Percentiles rank a stretch among this genome's conserved stretches.
phyloP scores from a whole-genome alignment of 345 rosid species.

The Chamaenerion angustifolium region DNA sequence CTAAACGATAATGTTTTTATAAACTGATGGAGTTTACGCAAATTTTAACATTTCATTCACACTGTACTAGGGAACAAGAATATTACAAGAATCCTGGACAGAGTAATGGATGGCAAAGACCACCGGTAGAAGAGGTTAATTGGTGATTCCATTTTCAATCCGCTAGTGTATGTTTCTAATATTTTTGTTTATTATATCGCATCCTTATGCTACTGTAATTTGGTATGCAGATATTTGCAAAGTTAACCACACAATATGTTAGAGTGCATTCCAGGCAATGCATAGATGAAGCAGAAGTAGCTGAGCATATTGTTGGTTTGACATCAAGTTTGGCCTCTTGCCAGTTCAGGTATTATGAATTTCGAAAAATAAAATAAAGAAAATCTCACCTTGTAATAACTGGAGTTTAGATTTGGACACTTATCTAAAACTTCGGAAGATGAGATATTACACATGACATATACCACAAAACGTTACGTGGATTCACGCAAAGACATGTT shows the following conservation, averaged over 20 bases:
- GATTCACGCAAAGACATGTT: too few species aligned
- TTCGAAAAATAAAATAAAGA: too few species aligned
- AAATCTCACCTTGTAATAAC: too few species aligned
- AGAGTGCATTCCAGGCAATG: slow-evolving; percentile 78
- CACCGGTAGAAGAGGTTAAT: slow-evolving; percentile 77
- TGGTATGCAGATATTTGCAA: slow-evolving; percentile 48
- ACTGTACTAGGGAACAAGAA: slow-evolving; percentile 56
- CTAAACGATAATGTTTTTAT: too few species aligned
- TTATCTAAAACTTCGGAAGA: too few species aligned
- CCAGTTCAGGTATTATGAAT: slow-evolving; percentile 43
- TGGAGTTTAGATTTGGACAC: too few species aligned
- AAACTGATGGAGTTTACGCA: neutral
- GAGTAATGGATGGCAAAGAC: slow-evolving; percentile 43
- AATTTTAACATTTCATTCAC: slow-evolving; percentile 1
- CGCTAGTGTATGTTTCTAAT: neutral
- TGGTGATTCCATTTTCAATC: neutral
- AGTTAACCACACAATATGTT: slow-evolving; percentile 50
- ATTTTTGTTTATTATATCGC: neutral
- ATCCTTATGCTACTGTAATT: slow-evolving; percentile 5
- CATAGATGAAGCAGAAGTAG: slow-evolving; percentile 83
- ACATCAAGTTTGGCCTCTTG: slow-evolving; percentile 82
- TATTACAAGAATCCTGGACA: slow-evolving; percentile 57
- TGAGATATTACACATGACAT: too few species aligned
- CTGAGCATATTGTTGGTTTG: slow-evolving; percentile 77
- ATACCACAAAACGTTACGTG: too few species aligned